A percentile compares a stretch with the other conserved stretches of the same genome.
Evolutionary conservation across 768 basidiomycete genomes (phyloP).

Genomic region (Tricholoma sp.): DNA sequence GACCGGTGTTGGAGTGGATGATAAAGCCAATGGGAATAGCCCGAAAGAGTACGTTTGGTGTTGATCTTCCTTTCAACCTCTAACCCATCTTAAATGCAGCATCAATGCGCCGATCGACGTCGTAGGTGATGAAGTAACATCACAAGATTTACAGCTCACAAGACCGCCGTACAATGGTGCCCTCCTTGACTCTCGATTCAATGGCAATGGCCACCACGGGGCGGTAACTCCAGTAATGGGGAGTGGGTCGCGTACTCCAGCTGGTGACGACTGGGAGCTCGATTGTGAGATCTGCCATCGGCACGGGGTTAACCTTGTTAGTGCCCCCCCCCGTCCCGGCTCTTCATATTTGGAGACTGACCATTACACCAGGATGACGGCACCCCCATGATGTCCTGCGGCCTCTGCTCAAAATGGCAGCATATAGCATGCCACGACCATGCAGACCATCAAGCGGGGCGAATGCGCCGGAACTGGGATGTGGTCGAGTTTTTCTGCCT

Average conservation of each 20-base stretch:
- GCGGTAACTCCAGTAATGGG: constrained; percentile 1
- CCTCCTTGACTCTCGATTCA: not conserved
- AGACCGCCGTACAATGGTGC: constrained; percentile 7
- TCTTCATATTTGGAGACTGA: constrained; percentile 6
- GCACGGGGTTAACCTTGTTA: constrained; percentile 67
- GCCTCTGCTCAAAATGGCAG: constrained; percentile 81
- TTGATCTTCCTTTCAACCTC: not conserved
- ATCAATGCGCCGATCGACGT: constrained; percentile 7
- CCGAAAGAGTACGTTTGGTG: constrained; percentile 10
- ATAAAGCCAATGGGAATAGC: constrained; percentile 8
- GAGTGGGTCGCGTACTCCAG: constrained; percentile 45
- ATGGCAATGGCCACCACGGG: not conserved
- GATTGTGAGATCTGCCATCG: constrained; percentile 84
- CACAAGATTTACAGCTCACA: constrained; percentile 1
- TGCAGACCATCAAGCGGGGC: constrained; percentile 59
- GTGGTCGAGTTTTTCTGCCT: constrained; percentile 77
- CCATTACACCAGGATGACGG: constrained; percentile 62
- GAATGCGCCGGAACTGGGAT: constrained; percentile 76
- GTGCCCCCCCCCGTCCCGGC: constrained; percentile 19
- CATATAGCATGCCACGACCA: constrained; percentile 82
- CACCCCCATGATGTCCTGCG: constrained; percentile 75
- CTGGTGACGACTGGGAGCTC: constrained; percentile 73
- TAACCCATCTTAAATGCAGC: not conserved
- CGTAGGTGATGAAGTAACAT: not conserved
- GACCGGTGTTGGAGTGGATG: constrained; percentile 12